Conservation (phyloP, 208 protist species). For the Phytomonas sp. region DNA sequence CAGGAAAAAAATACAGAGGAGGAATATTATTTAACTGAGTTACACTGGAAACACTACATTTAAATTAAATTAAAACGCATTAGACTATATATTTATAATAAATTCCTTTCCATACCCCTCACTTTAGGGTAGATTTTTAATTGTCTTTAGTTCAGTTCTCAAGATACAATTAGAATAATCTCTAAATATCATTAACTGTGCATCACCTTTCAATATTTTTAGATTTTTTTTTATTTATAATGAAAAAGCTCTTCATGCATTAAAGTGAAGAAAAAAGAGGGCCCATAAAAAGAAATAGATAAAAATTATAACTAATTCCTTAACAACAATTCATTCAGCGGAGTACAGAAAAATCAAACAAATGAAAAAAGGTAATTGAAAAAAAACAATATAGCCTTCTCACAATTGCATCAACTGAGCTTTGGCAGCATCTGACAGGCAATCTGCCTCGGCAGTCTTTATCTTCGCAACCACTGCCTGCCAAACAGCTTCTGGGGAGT, state of each 20-base stretch:
- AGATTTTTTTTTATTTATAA: background rate
- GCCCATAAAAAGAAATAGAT: constrained; percentile 14
- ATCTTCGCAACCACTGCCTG: constrained; percentile 34
- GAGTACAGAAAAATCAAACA: background rate
- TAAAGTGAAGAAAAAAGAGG: background rate
- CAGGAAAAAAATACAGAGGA: background rate
- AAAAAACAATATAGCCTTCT: background rate
- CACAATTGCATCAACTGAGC: constrained; percentile 51
- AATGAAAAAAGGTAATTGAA: constrained; percentile 10
- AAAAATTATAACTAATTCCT: background rate
- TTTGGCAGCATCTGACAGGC: constrained; percentile 44
- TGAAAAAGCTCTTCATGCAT: background rate
- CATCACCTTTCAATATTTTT: constrained; percentile 4
- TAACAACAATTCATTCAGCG: background rate
- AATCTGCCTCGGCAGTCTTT: constrained; percentile 23
- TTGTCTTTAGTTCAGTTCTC: background rate
- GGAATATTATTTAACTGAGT: background rate
- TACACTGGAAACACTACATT: background rate
- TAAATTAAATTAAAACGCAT: background rate
- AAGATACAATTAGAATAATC: constrained; percentile 2
- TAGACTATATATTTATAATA: background rate
- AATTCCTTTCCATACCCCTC: background rate
- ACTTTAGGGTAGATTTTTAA: background rate
- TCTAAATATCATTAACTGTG: background rate
- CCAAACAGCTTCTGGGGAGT: constrained; percentile 11